Evolutionary conservation across 2,329 filamentous ascomycete species (phyloP), one percentile per base, ranked within the genome.

Genomic region (Coccinonectria pachysandricola): DNA sequence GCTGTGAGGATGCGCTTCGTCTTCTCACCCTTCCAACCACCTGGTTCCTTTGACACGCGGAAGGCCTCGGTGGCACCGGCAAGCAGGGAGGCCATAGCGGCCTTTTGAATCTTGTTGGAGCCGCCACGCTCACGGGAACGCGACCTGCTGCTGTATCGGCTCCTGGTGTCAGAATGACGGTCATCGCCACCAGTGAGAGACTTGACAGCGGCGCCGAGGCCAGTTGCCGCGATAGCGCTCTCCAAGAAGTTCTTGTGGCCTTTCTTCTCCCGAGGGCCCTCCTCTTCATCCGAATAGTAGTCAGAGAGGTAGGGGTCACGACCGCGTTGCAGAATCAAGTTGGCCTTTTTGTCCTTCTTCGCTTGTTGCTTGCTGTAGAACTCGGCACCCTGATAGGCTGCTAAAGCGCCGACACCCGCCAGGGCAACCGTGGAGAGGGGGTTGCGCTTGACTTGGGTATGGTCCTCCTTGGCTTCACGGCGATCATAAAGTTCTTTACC

Each of bases 21-120:
- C 59, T 95, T 95, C 37, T 83, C 80, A 19, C 87, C 88, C 37
- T 78, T 80, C 86, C 87, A 95, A 21, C 79, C 73, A 28, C 88
- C 88, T 3, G 85, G 81, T 36, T 91, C 81, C 46, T 88, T 93
- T 51, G 87, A 78, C 30, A 86, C 78, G 35, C 84, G 79, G 66
- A 93, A 93, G 21, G 88, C 88, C 56, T 95, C 87, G 28, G 86
- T 81, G 20, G 87, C 88, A 44, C 86, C 88, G 15, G 88, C 87
- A 23, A 93, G 71, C 19, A 95, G 65, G 12, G 87, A 91, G 17
- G 88, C 87, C 63, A 91, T 88, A 51, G 87, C 84, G 17, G 86
- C 86, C 57, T 94, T 85, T 40, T 86, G 76, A 23, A 84, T 71
- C 43, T 82, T 82, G 43, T 62, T 66, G 18, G 62, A 56, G 8